A percentile compares a stretch with the other conserved stretches of the same genome.
Evolutionary conservation across 805 yeast species (phyloP).

Genomic region (Sugiyamaella valdiviana): DNA sequence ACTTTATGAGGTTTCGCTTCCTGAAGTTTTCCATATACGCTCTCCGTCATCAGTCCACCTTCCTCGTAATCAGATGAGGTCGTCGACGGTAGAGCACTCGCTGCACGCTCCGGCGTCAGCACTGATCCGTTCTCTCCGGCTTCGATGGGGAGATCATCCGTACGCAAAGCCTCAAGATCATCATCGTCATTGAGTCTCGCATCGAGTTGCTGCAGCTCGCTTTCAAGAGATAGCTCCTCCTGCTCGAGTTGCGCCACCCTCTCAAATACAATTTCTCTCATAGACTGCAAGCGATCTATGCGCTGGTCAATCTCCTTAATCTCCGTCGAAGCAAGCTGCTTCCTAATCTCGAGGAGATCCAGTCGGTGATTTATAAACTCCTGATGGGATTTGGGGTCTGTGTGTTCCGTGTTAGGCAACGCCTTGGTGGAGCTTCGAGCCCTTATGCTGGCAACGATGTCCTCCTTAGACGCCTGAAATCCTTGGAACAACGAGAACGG

Average conservation of each 20-base stretch:
- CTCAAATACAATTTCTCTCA: conserved; percentile 51
- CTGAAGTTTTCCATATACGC: conserved; percentile 41
- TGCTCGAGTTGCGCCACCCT: conserved; percentile 56
- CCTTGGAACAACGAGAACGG: conserved; percentile 61
- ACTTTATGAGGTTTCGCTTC: conserved; percentile 1
- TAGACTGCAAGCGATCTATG: conserved; percentile 44
- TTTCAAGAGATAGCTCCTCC: conserved; percentile 52
- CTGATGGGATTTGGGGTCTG: conserved; percentile 35
- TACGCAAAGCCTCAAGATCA: neutral
- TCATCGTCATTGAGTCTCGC: conserved; percentile 8
- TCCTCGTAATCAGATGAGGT: conserved; percentile 5
- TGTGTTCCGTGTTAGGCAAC: conserved; percentile 18
- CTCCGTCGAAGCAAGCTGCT: conserved; percentile 58
- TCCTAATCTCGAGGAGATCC: conserved; percentile 54
- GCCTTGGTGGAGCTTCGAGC: neutral
- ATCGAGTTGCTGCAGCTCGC: conserved; percentile 19
- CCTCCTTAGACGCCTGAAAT: conserved; percentile 44
- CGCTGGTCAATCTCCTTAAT: conserved; percentile 57
- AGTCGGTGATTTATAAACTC: conserved; percentile 40
- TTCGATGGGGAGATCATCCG: neutral
- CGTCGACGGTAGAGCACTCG: neutral
- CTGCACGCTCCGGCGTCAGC: too few relatives aligned
- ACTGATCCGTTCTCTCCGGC: too few relatives aligned
- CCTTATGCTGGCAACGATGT: conserved; percentile 10
- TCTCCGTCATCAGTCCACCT: conserved; percentile 33